Evolutionary conservation across 148 eudicot species (phyloP), one percentile per base, ranked within the genome.

Genomic region (Rhododendron kiyosumense): DNA sequence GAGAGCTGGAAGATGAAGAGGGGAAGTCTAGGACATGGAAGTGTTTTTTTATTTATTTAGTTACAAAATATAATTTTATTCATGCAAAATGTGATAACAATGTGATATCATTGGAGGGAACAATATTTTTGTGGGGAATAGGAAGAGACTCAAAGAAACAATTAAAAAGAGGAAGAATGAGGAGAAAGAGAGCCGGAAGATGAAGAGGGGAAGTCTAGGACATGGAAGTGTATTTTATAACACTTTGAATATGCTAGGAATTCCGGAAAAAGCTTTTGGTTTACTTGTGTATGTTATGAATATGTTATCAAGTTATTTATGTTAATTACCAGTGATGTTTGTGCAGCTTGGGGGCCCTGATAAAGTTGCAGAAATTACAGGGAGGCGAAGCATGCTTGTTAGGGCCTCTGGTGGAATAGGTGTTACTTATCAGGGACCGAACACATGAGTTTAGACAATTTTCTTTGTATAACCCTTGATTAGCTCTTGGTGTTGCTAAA

Each of bases 341-440:
- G 61, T 88, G 89, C 98, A 97, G 99, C 96, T 97, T 85, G 99
- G 99, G 82, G 99, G 99, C 79, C 98, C 99, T 78, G 98, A 91
- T 87, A 93, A 95, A 86, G 99, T 97, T 85, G 98, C 98, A 52
- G 99, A 97, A 92, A 94, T 97, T 48, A 97, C 99, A 8, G 99
- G 99, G 87, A 90, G 99, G 86, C 91, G 93, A 81, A 95, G 98
- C 84, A 97, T 95, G 99, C 93, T 97, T 84, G 96, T 97, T 81
- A 91, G 98, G 90, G 90, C 96, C 85, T 89, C 99, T 81, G 90
- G 91, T 82, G 98, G 99, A 83, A 97, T 93, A 93, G 98, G 98
- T 78, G 99, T 97, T 81, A 95, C 95, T 30, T 97, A 97, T 91
- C 98, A 92, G 90, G 93, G 95, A 34, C 94, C 98, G 41, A 97